phyloP scores from a whole-genome alignment of 1,139 yeast species.

The Hansenula lynferdii region DNA sequence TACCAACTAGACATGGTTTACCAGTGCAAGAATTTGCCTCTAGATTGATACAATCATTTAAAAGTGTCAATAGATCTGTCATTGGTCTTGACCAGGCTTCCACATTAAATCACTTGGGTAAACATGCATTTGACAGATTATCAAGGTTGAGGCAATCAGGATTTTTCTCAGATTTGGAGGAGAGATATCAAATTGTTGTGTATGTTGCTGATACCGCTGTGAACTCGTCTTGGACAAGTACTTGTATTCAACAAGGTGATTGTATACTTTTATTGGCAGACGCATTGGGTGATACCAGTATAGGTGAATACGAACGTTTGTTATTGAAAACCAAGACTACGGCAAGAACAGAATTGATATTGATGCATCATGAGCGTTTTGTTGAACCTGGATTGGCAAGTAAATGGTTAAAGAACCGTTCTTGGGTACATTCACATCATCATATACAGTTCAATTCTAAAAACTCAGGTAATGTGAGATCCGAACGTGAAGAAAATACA shows the following conservation, averaged over 20 bases:
- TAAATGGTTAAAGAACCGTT: constrained; percentile 76
- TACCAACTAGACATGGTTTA: constrained; percentile 74
- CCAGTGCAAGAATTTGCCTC: constrained; percentile 87
- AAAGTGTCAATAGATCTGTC: constrained; percentile 67
- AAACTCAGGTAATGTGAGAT: constrained; percentile 8
- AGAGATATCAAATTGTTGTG: constrained; percentile 77
- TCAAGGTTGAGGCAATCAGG: constrained; percentile 85
- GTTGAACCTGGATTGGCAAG: constrained; percentile 85
- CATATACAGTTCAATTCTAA: constrained; percentile 55
- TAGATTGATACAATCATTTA: constrained; percentile 62
- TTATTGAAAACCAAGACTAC: constrained; percentile 74
- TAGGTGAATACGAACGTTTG: constrained; percentile 83
- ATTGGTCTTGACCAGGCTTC: constrained; percentile 80
- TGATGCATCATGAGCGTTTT: constrained; percentile 76
- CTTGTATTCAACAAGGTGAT: constrained; percentile 94
- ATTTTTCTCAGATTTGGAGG: constrained; percentile 87
- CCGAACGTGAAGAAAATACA: constrained; percentile 23
- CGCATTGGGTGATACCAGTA: constrained; percentile 60
- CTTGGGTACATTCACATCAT: constrained; percentile 93
- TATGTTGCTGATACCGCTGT: constrained; percentile 86
- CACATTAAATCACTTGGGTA: constrained; percentile 75
- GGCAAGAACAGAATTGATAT: constrained; percentile 82
- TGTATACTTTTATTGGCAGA: constrained; percentile 73
- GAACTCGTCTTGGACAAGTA: constrained; percentile 84
- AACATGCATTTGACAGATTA: constrained; percentile 89